Percentiles rank a stretch among this genome's conserved stretches.
These are phyloP conservation scores for Tillandsia leiboldiana DNA, from an alignment of 176 grass and related monocot species.

Conservation along the genomic window DNA sequence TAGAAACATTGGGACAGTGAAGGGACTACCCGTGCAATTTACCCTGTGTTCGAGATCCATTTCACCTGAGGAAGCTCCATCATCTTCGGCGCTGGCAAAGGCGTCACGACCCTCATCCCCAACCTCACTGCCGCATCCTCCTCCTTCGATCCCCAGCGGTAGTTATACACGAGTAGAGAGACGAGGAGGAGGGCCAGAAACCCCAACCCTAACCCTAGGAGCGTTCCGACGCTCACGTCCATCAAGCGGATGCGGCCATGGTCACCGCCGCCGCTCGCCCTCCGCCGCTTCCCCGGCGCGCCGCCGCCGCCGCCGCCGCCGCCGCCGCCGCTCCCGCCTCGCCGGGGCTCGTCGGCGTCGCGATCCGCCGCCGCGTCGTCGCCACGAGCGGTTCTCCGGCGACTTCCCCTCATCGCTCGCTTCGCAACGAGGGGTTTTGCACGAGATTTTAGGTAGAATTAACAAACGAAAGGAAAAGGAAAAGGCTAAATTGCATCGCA, in stretches of 20 bases:
- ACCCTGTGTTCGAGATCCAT: background rate
- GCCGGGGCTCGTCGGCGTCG: slow-evolving; percentile 5
- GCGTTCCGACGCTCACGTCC: slow-evolving; percentile 38
- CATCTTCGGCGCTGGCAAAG: slow-evolving; percentile 60
- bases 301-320: slow-evolving; percentile 5
- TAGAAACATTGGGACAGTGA: slow-evolving; percentile 1
- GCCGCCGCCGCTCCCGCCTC: slow-evolving; percentile 13
- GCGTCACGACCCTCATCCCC: slow-evolving; percentile 62
- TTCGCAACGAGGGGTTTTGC: background rate
- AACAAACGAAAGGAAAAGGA: too few relatives aligned
- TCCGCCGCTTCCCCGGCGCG: slow-evolving; percentile 26
- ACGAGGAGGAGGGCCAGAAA: slow-evolving; percentile 19
- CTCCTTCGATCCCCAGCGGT: slow-evolving; percentile 19
- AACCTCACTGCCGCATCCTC: slow-evolving; percentile 30
- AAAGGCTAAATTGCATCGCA: too few relatives aligned
- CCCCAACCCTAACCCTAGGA: slow-evolving; percentile 23
- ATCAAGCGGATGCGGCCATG: slow-evolving; percentile 44
- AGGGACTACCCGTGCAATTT: background rate
- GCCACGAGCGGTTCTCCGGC: slow-evolving; percentile 27
- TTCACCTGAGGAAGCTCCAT: slow-evolving; percentile 89
- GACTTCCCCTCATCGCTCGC: slow-evolving; percentile 14
- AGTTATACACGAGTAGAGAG: slow-evolving; percentile 29
- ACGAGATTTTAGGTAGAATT: too few relatives aligned
- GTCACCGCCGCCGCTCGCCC: slow-evolving; percentile 20
- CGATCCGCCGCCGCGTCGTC: slow-evolving; percentile 7